A percentile compares a stretch with the other conserved stretches of the same genome.
phyloP scores from a whole-genome alignment of 306 rosid species.

The cucumber (Cucumis sativus) region Cucumber_9930_V3 NC_026659.2:14290501-14291000 shows the following conservation, averaged over 20 bases:
- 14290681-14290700: conserved; percentile 99
- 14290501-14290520: neutral
- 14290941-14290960: neutral
- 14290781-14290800: neutral
- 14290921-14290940: neutral
- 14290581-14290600: conserved; percentile 13
- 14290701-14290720: neutral
- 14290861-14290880: neutral
- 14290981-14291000: neutral
- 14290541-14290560: neutral
- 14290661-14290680: conserved; percentile 97
- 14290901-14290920: neutral
- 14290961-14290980: neutral
- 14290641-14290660: conserved; percentile 88
- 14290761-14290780: neutral
- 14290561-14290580: neutral
- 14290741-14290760: neutral
- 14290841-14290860: neutral
- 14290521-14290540: neutral
- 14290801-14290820: neutral
- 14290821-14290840: neutral
- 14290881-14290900: neutral
- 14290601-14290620: conserved; percentile 97
- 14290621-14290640: conserved; percentile 96
- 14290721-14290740: neutral